Base-by-base conservation (phyloP, 148 eudicot genomes). In the Vaccinium myrtillus region DNA sequence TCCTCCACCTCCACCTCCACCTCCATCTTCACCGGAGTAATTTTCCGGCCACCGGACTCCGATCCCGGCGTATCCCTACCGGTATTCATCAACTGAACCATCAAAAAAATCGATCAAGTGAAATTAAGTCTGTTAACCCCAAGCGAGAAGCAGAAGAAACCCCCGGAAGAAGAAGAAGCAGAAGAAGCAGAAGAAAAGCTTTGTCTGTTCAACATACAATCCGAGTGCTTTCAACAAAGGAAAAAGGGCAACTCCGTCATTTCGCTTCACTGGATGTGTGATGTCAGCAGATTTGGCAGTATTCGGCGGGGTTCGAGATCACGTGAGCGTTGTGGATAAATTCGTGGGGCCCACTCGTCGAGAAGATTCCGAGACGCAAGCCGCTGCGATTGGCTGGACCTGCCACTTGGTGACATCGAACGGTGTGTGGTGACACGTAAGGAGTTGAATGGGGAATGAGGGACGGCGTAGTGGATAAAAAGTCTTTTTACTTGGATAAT, bases 71-170 rank as follows among this genome's bases (percentile, higher is more conserved):
- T 63, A 21, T 65, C 78, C 39, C 59, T 56, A 8, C 51, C 77
- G n/a, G 84, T 23, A 65, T 84, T 87, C 91, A 85, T 85, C 85
- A 89, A 48, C 71, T 88, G 89, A 46, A 89, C 92, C 92, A 90
- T 91, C 80, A 77, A 80, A 80, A 0, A 53, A 4, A 43, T 51
- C n/a, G 78, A 82, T 75, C 87, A 58, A 70, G 27, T 48, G 78
- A 10, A 4, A 2, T 19, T 59, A 3, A 1, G 11, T 2, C 18
- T 13, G 14, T 10, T n/a, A 18, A 49, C 50, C 32, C 65, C 6
- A 16, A 50, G 12, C 36, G 79, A 80, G 85, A n/a, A n/a, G n/a
- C n/a, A 39, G 25, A 39, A n/a, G 69, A 39, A 74, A 74, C 5
- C 77, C 23, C 77, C 18, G 13, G 13, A 25, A 54, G 15, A 54